These are phyloP conservation scores for Cryphonectria nitschkei DNA, from an alignment of 2,329 filamentous ascomycete genomes.

Conservation along the genomic window DNA sequence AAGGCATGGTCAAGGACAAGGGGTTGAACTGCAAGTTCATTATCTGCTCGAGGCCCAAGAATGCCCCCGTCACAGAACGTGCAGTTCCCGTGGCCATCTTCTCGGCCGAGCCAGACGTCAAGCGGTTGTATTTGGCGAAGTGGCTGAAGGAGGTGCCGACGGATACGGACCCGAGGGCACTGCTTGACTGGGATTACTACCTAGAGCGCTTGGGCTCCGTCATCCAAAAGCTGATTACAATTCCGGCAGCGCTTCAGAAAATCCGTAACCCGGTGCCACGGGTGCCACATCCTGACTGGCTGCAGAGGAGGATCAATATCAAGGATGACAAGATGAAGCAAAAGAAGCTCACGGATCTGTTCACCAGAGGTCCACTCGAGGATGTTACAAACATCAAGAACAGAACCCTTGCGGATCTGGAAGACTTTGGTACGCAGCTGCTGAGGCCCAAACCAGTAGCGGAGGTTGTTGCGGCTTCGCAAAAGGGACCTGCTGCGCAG, in stretches of 20 bases:
- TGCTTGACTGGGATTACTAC: conserved; percentile 98
- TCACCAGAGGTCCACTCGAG: conserved; percentile 72
- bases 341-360: conserved; percentile 96
- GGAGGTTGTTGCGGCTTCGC: conserved; percentile 56
- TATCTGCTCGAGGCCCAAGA: conserved; percentile 84
- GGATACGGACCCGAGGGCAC: conserved; percentile 84
- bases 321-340: conserved; percentile 99
- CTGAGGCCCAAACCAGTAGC: conserved; percentile 66
- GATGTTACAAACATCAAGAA: conserved; percentile 71
- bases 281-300: conserved; percentile 94
- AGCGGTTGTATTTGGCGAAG: conserved; percentile 87
- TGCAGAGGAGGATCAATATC: conserved; percentile 88
- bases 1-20: conserved; percentile 99
- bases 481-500: conserved; percentile 57
- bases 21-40: conserved; percentile 99
- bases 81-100: conserved; percentile 97
- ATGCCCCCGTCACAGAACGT: conserved; percentile 90
- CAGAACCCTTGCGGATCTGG: conserved; percentile 67
- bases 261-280: conserved; percentile 92
- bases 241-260: conserved; percentile 94
- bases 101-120: conserved; percentile 86
- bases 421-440: conserved; percentile 76
- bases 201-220: conserved; percentile 93
- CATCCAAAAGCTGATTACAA: conserved; percentile 98
- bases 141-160: conserved; percentile 93